These are phyloP conservation scores for Kandelia obovata DNA, from an alignment of 345 rosid species.

Conservation along the genomic window DNA sequence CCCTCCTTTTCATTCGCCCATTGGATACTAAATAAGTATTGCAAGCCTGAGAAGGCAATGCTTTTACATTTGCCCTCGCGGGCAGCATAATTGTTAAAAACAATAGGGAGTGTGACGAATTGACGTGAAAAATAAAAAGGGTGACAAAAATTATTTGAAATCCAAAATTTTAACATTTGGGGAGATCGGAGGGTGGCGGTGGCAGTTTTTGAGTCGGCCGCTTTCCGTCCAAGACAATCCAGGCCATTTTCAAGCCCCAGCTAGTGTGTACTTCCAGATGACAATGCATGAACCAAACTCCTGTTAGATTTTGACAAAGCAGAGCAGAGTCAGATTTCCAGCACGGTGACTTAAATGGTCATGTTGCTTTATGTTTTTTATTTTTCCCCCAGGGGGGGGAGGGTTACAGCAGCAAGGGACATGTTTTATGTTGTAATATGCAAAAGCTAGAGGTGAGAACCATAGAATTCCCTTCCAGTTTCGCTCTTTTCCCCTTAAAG, in stretches of 20 bases:
- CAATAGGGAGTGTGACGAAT: background rate
- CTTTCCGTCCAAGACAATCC: slow-evolving; percentile 49
- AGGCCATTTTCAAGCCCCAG: slow-evolving; percentile 64
- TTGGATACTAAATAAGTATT: too few relatives aligned
- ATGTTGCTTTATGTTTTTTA: too few relatives aligned
- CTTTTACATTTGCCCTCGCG: too few relatives aligned
- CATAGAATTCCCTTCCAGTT: too few relatives aligned
- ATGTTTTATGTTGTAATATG: too few relatives aligned
- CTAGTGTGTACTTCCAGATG: slow-evolving; percentile 54
- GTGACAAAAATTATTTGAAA: background rate
- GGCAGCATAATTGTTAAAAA: background rate
- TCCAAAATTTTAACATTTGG: slow-evolving; percentile 31
- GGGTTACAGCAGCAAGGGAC: background rate
- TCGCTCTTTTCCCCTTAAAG: too few relatives aligned
- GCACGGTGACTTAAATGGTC: too few relatives aligned
- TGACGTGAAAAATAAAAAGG: background rate
- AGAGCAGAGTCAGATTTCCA: too few relatives aligned
- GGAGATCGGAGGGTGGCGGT: slow-evolving; percentile 55
- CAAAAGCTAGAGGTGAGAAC: too few relatives aligned
- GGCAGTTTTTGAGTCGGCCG: slow-evolving; percentile 40
- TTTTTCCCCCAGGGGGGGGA: too few relatives aligned
- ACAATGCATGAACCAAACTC: slow-evolving; percentile 54
- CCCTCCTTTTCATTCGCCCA: too few relatives aligned
- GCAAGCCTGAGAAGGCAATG: too few relatives aligned
- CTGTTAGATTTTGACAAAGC: background rate